Evolutionary conservation across 2,329 filamentous ascomycete species (phyloP), one percentile per base, ranked within the genome.

Genomic region (Colletotrichum eremochloae): DNA sequence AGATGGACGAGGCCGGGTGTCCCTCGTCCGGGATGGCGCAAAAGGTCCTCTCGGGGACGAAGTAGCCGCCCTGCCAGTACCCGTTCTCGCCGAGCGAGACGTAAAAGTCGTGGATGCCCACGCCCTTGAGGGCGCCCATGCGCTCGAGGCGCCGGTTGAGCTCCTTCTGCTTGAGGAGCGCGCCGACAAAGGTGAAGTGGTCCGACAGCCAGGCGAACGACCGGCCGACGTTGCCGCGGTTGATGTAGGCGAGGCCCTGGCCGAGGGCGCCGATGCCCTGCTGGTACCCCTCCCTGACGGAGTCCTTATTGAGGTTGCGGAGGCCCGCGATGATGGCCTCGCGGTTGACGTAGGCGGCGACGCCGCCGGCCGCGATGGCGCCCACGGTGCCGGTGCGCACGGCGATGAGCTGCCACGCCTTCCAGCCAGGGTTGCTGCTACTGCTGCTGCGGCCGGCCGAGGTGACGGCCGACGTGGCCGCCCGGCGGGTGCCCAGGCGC

Each of bases 141-240:
- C 89, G 85, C 71, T 89, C 87, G 3, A 97, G 84, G 20, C 95
- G 87, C 55, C 88, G 86, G 67, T 88, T 89, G 73, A 97, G 83
- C 76, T 96, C 93, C 44, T 92, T 90, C 20, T 90, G 90, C 65
- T 93, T 91, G 75, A 94, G 88, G 2, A 97, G 86, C 57, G 93
- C 92, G 0, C 94, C 94, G 1, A 97, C 92, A 77, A 97, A 97
- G 46, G 94, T 93, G 63, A 97, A 89, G 80, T 97, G 95, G 20
- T 92, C 93, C 0, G 92, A 91, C 5, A 95, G 89, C 91, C 94
- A 97, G 24, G 87, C 88, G 75, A 94, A 92, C 1, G 94, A 93
- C 67, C 90, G 87, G 2, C 91, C 91, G 2, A 90, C 87, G 53
- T 87, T 89, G 18, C 87, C 87, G 8, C 86, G 83, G 77, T 89